Evolutionary conservation across 805 yeast genomes (phyloP), one percentile per base, ranked within the genome.

Genomic region (Spathaspora hagerdaliae): DNA sequence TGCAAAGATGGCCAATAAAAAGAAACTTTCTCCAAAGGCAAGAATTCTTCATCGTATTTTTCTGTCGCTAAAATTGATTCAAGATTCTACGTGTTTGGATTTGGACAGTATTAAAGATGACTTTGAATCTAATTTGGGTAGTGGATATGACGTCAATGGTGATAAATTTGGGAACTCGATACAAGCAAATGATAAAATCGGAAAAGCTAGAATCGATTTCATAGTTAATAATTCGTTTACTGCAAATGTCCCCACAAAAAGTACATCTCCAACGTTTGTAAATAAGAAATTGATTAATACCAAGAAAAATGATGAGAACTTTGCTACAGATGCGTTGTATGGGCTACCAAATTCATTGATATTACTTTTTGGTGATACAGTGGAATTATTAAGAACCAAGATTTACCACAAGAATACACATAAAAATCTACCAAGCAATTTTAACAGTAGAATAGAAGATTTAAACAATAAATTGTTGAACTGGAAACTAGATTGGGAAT

Each of bases 271-370:
- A 4, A 56, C 64, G 41, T 72, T 72, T 52, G 69, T 69, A 10
- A 65, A 72, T 53, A 70, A 69, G 50, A 69, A 67, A 51, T 58
- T 70, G 44, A 68, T 71, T 46, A 72, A 71, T 46, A 67, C 74
- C 27, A 79, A 76, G 53, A 65, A 74, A 33, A 78, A 77, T 46
- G 80, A 78, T 55, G 79, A 79, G 50, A 72, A 78, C 43, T 73
- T 84, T 50, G 82, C 90, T 7, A 83, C 91, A 1, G 95, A 86
- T 61, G 87, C 91, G 0, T 69, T 88, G 41, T 88, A 87, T 59
- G 96, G 96, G 0, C 67, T 89, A 45, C 96, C 96, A 7, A 87
- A 86, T 56, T 85, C 96, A 2, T 67, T 89, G 37, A 83, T 87
- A 45, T 55, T 82, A 19, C 65, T 88, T 44, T 87, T 89, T 63